Evolutionary conservation across 805 yeast genomes (phyloP), one percentile per base, ranked within the genome.

Genomic region (Ogataea neopini): DNA sequence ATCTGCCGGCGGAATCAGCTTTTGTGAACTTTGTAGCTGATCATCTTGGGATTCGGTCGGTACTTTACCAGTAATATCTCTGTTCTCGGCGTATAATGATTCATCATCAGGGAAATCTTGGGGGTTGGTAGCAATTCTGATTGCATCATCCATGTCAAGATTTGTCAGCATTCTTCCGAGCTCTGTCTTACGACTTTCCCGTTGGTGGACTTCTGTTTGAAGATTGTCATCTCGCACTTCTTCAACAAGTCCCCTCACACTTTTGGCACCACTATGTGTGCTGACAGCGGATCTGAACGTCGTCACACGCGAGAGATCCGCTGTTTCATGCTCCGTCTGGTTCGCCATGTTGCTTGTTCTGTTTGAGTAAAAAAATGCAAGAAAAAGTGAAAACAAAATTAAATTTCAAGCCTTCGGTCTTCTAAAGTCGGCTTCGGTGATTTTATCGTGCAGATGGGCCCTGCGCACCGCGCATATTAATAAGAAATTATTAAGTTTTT

Each of bases 1-100:
- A 58, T 72, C 60, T n/a, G 33, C 41, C 3, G 53, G 60, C 2
- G 74, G 57, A 17, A 36, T 33, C 78, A 86, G 6, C 74, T 76
- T 0, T 11, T 41, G 49, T 2, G 28, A 41, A 42, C 20, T 41
- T 44, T 15, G 15, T 30, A 39, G 6, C 23, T 39, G 42, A 9
- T 26, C 30, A 25, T 40, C 48, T 13, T 39, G 40, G 18, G 44
- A 19, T 6, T 44, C 40, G 11, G 45, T 44, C 8, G 44, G 32
- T 11, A 29, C 30, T 8, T 47, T 40, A 3, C 47, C 34, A 11
- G 44, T 15, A n/a, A 40, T 42, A n/a, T 36, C 51, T 10, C 38
- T 44, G 15, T 32, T 38, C 2, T 22, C 44, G 2, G 10, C 7
- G 22, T 32, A 23, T 23, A 29, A 9, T 14, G 34, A 34, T 13